phyloP scores from a whole-genome alignment of 495 filamentous ascomycete genomes.

The Talaromyces liani region DNA sequence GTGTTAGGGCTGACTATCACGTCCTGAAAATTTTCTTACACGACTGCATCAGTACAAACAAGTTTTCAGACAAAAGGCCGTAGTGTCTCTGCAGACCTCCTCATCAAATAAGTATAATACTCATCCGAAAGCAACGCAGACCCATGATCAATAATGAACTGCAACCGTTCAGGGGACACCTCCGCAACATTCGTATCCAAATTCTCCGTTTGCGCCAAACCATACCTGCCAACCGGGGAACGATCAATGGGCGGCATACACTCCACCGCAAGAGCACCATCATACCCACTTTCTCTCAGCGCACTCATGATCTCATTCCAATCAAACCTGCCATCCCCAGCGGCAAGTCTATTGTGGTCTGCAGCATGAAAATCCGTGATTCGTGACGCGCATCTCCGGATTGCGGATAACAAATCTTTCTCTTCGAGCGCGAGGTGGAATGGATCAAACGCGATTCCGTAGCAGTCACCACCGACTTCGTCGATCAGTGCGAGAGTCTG shows the following conservation, averaged over 20 bases:
- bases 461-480: conserved; percentile 12
- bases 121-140: conserved; percentile 19
- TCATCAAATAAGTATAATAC: conserved; percentile 18
- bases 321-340: conserved; percentile 17
- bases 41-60: neutral
- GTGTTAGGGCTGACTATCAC: neutral
- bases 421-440: conserved; percentile 23
- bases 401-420: conserved; percentile 14
- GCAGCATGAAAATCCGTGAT: conserved; percentile 20
- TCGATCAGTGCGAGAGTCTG: conserved; percentile 17
- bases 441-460: conserved; percentile 19
- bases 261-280: conserved; percentile 17
- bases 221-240: conserved; percentile 13
- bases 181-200: conserved; percentile 14
- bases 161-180: conserved; percentile 14
- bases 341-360: conserved; percentile 19
- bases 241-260: conserved; percentile 22
- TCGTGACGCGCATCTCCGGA: conserved; percentile 14
- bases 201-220: conserved; percentile 7
- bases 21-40: neutral
- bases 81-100: conserved; percentile 15
- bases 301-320: conserved; percentile 17
- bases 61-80: conserved; percentile 10
- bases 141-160: conserved; percentile 21
- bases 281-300: conserved; percentile 16